Percentiles rank a stretch among this genome's conserved stretches.
phyloP scores from a whole-genome alignment of 108 stramenopile species.

The Seminavis robusta region DNA sequence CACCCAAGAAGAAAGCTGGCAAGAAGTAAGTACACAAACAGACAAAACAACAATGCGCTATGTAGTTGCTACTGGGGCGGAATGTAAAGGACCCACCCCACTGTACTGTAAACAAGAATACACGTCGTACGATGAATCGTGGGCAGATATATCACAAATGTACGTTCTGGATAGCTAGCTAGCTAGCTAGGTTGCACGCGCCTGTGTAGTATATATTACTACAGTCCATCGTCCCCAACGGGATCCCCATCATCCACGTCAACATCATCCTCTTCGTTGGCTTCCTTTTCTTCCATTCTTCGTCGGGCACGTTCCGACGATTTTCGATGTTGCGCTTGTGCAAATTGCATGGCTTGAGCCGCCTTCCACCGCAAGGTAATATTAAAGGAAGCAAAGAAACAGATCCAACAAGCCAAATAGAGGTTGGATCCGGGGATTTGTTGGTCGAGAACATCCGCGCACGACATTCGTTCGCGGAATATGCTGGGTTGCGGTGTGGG shows the following conservation, averaged over 20 bases:
- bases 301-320: constrained; percentile 6
- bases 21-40: too few relatives aligned
- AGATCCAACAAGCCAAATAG: constrained; percentile 49
- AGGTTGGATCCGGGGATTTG: constrained; percentile 61
- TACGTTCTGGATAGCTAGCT: too few relatives aligned
- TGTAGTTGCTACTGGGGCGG: too few relatives aligned
- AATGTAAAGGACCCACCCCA: too few relatives aligned
- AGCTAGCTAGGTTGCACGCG: too few relatives aligned
- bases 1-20: too few relatives aligned
- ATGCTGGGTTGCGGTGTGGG: neutral
- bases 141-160: too few relatives aligned
- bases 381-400: constrained; percentile 39
- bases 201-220: too few relatives aligned
- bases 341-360: constrained; percentile 67
- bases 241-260: constrained; percentile 14
- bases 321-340: constrained; percentile 42
- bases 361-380: constrained; percentile 69
- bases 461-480: constrained; percentile 4
- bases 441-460: neutral
- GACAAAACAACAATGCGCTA: too few relatives aligned
- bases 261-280: constrained; percentile 5
- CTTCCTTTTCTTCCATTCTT: neutral
- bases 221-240: neutral
- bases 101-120: too few relatives aligned
- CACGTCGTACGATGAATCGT: too few relatives aligned